Evolutionary conservation across 805 yeast genomes (phyloP).

Genomic region (Nakazawaea anatomiae): DNA sequence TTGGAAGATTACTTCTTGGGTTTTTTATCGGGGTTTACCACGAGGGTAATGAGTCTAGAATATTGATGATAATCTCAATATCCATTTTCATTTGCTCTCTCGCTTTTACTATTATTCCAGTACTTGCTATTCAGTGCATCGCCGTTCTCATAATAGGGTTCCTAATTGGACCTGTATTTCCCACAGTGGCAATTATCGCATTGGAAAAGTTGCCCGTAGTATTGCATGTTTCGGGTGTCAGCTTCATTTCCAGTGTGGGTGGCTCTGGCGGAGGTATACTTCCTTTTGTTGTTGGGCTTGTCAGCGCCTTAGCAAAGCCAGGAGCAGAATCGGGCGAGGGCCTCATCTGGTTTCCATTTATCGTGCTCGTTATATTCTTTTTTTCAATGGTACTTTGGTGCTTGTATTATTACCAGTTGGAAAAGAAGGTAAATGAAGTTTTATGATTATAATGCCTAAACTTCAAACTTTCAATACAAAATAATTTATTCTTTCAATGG

Average conservation of each 20-base stretch:
- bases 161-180: slow-evolving; percentile 51
- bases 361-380: slow-evolving; percentile 17
- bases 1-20: slow-evolving; percentile 41
- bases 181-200: slow-evolving; percentile 64
- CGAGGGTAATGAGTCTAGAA: slow-evolving; percentile 31
- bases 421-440: neutral
- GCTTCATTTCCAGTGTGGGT: slow-evolving; percentile 72
- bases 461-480: no score
- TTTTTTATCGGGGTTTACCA: slow-evolving; percentile 39
- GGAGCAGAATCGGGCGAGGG: slow-evolving; percentile 22
- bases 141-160: slow-evolving; percentile 37
- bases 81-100: slow-evolving; percentile 27
- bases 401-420: slow-evolving; percentile 16
- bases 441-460: neutral
- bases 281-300: slow-evolving; percentile 61
- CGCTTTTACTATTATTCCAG: slow-evolving; percentile 25
- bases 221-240: slow-evolving; percentile 61
- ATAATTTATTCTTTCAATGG: no score
- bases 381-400: slow-evolving; percentile 20
- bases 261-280: slow-evolving; percentile 82
- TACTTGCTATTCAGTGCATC: slow-evolving; percentile 23
- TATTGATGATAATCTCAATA: slow-evolving; percentile 33
- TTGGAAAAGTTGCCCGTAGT: slow-evolving; percentile 55
- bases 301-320: slow-evolving; percentile 25
- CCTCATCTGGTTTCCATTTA: slow-evolving; percentile 23